Conservation (phyloP, 352 stramenopile species). For the Pilasporangium apinafurcum region DNA sequence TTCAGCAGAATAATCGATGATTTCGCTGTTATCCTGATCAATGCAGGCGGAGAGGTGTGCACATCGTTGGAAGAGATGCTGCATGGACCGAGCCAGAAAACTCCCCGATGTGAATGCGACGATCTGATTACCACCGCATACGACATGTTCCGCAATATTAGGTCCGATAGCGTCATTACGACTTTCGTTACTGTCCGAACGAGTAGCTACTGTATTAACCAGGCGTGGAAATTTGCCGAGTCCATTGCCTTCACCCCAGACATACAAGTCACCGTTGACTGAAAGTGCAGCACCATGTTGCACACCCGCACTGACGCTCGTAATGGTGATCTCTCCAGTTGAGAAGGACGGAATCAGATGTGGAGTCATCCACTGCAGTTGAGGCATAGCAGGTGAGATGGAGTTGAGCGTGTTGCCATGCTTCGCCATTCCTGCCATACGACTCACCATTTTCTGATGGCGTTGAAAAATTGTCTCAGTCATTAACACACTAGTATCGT, state of each 20-base stretch:
- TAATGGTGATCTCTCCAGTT: slow-evolving; percentile 21
- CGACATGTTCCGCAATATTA: slow-evolving; percentile 32
- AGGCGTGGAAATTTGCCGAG: slow-evolving; percentile 6
- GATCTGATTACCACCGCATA: slow-evolving; percentile 39
- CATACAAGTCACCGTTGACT: slow-evolving; percentile 83
- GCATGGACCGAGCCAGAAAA: slow-evolving; percentile 41
- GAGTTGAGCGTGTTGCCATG: not conserved
- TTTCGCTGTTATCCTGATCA: not conserved
- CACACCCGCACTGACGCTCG: slow-evolving; percentile 72
- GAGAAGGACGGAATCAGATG: slow-evolving; percentile 38
- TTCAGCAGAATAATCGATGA: not conserved
- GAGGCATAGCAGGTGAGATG: slow-evolving; percentile 9
- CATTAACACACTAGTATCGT: slow-evolving; percentile 11
- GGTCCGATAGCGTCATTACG: slow-evolving; percentile 11
- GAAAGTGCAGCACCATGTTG: slow-evolving; percentile 87
- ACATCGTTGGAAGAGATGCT: slow-evolving; percentile 17
- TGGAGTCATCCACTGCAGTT: slow-evolving; percentile 34
- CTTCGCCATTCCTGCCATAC: not conserved
- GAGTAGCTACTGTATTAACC: not conserved
- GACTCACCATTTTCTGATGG: slow-evolving; percentile 23
- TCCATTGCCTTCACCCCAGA: slow-evolving; percentile 61
- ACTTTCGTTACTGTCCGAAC: not conserved
- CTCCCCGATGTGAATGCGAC: slow-evolving; percentile 40
- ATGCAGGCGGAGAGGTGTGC: not conserved
- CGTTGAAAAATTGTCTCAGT: slow-evolving; percentile 37